phyloP scores from a whole-genome alignment of 805 yeast species.

The Candida peoriensis region DNA sequence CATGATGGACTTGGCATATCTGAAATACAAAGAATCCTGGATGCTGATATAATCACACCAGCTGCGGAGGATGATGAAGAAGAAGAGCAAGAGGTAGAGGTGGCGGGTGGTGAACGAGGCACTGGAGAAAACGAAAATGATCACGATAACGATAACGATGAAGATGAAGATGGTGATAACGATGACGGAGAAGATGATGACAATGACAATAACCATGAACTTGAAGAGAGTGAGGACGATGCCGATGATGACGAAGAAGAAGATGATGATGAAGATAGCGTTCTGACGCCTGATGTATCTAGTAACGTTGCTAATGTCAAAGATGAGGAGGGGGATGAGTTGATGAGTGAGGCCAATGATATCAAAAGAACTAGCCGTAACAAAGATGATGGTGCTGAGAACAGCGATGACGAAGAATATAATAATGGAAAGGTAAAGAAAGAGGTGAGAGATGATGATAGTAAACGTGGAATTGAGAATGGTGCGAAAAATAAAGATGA shows the following conservation, averaged over 20 bases:
- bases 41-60: not conserved
- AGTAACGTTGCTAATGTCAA: too few species aligned
- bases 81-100: conserved; percentile 33
- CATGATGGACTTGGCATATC: conserved; percentile 21
- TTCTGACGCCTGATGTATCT: not conserved
- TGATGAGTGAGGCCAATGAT: too few species aligned
- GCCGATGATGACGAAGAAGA: conserved; percentile 5
- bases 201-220: not conserved
- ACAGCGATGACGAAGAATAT: conserved; percentile 5
- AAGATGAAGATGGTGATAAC: conserved; percentile 35
- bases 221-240: not conserved
- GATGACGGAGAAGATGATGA: conserved; percentile 13
- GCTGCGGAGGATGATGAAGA: conserved; percentile 4
- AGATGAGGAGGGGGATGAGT: too few species aligned
- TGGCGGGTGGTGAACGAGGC: conserved; percentile 37
- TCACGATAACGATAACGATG: conserved; percentile 36
- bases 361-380: too few species aligned
- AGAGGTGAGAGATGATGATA: conserved; percentile 8
- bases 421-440: conserved; percentile 14
- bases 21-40: conserved; percentile 9
- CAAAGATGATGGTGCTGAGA: not conserved
- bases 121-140: conserved; percentile 33
- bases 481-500: conserved; percentile 4
- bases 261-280: not conserved
- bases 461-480: too few species aligned